Evolutionary conservation across 75 land plant species (phyloP).

Genomic region (Pseudotsuga menziesii): DNA sequence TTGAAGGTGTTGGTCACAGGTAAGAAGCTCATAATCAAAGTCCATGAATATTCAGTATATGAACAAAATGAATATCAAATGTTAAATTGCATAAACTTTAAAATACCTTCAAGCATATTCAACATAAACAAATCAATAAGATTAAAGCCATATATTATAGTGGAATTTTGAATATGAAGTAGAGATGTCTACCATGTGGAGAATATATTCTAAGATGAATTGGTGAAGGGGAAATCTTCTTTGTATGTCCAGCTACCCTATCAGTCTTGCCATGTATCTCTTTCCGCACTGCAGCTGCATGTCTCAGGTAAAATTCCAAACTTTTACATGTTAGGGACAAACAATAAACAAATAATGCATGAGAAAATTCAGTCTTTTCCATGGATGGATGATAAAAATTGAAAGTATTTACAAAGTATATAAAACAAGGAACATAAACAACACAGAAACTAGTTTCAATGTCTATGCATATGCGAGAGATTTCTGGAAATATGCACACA

Average conservation of each 20-base stretch:
- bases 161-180: not conserved
- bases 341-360: not conserved
- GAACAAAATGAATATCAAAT: not conserved
- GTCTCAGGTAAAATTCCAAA: not conserved
- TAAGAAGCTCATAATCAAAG: too few relatives aligned
- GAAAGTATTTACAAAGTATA: not conserved
- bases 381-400: not conserved
- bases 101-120: not conserved
- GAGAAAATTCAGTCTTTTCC: not conserved
- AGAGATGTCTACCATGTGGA: conserved; percentile 50
- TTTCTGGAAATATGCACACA: not conserved
- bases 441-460: not conserved
- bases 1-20: too few relatives aligned
- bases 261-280: conserved; percentile 90
- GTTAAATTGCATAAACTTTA: not conserved
- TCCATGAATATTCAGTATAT: not conserved
- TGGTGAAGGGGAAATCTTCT: conserved; percentile 80
- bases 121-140: not conserved
- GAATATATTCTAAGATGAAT: conserved; percentile 92
- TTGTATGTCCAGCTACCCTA: conserved; percentile 70
- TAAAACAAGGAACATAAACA: not conserved
- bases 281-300: conserved; percentile 68
- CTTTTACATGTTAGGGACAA: not conserved
- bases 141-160: not conserved
- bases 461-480: not conserved